Evolutionary conservation across 1,139 yeast species (phyloP).

Genomic region (Debaryomyces psychrophilus): DNA sequence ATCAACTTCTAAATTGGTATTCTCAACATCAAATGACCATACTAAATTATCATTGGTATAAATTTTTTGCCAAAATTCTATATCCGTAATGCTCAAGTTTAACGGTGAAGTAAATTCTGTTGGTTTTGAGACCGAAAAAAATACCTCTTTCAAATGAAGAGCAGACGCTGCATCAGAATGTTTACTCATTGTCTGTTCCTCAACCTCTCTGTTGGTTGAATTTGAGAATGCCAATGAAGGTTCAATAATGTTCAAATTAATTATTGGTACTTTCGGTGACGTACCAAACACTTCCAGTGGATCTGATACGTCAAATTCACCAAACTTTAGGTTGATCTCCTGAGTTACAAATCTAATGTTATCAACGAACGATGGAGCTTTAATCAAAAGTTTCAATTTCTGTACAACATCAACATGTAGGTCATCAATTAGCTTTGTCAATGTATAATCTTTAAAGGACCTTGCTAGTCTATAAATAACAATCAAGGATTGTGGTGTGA

Average conservation of each 20-base stretch:
- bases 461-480: slow-evolving; percentile 34
- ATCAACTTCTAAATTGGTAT: slow-evolving; percentile 35
- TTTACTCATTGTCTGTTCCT: slow-evolving; percentile 9
- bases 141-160: slow-evolving; percentile 34
- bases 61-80: slow-evolving; percentile 49
- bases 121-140: slow-evolving; percentile 29
- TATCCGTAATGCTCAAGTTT: slow-evolving; percentile 26
- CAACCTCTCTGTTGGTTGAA: slow-evolving; percentile 16
- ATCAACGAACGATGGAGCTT: slow-evolving; percentile 38
- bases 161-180: slow-evolving; percentile 27
- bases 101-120: slow-evolving; percentile 26
- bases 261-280: slow-evolving; percentile 23
- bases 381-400: slow-evolving; percentile 39
- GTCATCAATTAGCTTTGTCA: slow-evolving; percentile 59
- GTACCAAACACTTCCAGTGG: slow-evolving; percentile 21
- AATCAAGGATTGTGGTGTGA: slow-evolving; percentile 41
- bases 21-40: slow-evolving; percentile 38
- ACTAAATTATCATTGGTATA: slow-evolving; percentile 27
- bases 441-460: slow-evolving; percentile 38
- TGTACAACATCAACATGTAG: slow-evolving; percentile 65
- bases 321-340: slow-evolving; percentile 47
- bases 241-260: slow-evolving; percentile 34
- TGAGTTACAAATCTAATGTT: slow-evolving; percentile 59
- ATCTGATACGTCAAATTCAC: slow-evolving; percentile 32
- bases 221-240: slow-evolving; percentile 42